These are phyloP conservation scores for Microbotryomycetes sp. DNA, from an alignment of 1,284 basidiomycete genomes.

Conservation along the genomic window DNA sequence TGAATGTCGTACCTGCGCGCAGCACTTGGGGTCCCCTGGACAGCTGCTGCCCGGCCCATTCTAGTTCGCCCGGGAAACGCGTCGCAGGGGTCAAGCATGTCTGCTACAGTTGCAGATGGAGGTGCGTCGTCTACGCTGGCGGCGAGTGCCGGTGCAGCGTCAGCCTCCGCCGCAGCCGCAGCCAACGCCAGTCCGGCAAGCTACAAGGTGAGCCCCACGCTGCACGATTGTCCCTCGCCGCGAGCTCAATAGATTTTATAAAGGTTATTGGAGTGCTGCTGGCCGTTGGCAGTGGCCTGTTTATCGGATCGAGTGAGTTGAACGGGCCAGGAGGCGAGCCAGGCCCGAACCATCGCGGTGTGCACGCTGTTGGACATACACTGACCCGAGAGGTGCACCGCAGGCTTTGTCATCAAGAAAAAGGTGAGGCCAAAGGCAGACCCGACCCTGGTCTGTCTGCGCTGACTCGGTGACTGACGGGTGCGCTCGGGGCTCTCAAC, in stretches of 20 bases:
- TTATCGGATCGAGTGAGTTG: slow-evolving; percentile 88
- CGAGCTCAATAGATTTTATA: slow-evolving; percentile 14
- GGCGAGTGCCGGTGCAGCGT: neutral
- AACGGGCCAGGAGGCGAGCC: neutral
- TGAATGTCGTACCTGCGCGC: too few relatives aligned
- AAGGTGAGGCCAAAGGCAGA: slow-evolving; percentile 51
- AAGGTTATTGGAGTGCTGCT: slow-evolving; percentile 59
- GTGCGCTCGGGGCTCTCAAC: neutral
- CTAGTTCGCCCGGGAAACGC: too few relatives aligned
- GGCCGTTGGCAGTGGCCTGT: slow-evolving; percentile 71
- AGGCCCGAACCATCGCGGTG: too few relatives aligned
- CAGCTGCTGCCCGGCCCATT: too few relatives aligned
- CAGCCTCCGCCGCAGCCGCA: neutral
- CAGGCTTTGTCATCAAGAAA: slow-evolving; percentile 70
- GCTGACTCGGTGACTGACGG: too few relatives aligned
- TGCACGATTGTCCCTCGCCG: neutral
- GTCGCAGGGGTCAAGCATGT: neutral
- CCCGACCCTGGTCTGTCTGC: too few relatives aligned
- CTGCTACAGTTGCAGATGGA: neutral
- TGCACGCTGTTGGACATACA: too few relatives aligned
- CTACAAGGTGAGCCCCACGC: neutral
- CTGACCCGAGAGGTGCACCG: too few relatives aligned
- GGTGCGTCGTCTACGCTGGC: neutral
- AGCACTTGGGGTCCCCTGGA: too few relatives aligned
- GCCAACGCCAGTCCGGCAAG: neutral